A percentile compares a stretch with the other conserved stretches of the same genome.
These are phyloP conservation scores for Phytophthora pistaciae DNA, from an alignment of 352 stramenopile species.

Conservation along the genomic window DNA sequence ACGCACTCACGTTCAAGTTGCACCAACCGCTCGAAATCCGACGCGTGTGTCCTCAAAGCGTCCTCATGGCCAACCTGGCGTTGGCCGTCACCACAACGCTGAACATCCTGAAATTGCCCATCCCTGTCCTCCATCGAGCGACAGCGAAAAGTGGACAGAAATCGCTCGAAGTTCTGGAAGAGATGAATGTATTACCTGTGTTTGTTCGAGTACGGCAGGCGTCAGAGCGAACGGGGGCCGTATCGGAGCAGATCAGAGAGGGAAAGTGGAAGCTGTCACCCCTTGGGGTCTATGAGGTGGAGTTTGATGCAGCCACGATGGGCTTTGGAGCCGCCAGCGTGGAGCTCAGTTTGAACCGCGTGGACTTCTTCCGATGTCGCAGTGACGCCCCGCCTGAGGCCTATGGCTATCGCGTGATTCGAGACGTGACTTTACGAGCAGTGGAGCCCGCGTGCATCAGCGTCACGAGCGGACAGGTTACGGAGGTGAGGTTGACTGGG, in stretches of 20 bases:
- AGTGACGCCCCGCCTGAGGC: conserved; percentile 46
- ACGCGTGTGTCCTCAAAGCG: conserved; percentile 62
- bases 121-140: conserved; percentile 12
- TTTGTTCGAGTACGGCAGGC: conserved; percentile 64
- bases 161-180: conserved; percentile 30
- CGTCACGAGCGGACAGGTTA: conserved; percentile 63
- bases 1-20: conserved; percentile 53
- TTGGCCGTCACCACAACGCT: conserved; percentile 51
- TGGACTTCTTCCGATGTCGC: conserved; percentile 58
- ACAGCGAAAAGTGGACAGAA: conserved; percentile 10
- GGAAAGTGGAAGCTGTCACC: conserved; percentile 65
- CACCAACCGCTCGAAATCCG: conserved; percentile 62
- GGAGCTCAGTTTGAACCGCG: conserved; percentile 63
- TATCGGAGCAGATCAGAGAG: conserved; percentile 62
- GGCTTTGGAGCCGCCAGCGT: conserved; percentile 57
- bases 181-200: conserved; percentile 59
- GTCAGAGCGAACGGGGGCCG: conserved; percentile 55
- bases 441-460: conserved; percentile 69
- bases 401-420: conserved; percentile 58
- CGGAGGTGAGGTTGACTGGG: conserved; percentile 61
- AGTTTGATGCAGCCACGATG: conserved; percentile 66
- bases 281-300: conserved; percentile 64
- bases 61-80: conserved; percentile 61
- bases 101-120: conserved; percentile 66
- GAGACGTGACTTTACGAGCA: conserved; percentile 49